Percentiles rank a stretch among this genome's conserved stretches.
Evolutionary conservation across 768 basidiomycete genomes (phyloP).

Genomic region (Boletales sp.): DNA sequence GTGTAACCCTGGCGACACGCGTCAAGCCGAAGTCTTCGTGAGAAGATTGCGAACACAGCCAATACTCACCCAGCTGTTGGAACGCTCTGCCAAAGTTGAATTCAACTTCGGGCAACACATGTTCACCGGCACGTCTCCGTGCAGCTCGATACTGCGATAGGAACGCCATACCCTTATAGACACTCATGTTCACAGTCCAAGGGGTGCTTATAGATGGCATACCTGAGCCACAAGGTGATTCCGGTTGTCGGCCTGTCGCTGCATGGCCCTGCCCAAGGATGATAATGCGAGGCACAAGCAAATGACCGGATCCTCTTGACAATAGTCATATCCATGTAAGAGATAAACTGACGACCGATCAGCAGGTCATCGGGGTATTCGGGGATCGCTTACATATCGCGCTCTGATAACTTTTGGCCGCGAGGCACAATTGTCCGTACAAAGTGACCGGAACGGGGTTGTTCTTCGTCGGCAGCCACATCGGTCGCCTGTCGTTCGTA

Average conservation of each 20-base stretch:
- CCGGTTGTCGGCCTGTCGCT: slow-evolving; percentile 90
- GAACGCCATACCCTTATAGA: slow-evolving; percentile 75
- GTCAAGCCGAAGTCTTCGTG: not conserved
- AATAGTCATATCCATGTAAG: slow-evolving; percentile 83
- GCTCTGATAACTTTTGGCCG: slow-evolving; percentile 84
- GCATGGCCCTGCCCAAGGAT: slow-evolving; percentile 87
- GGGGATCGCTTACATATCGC: slow-evolving; percentile 73
- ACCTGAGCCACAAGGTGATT: slow-evolving; percentile 85
- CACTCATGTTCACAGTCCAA: not conserved
- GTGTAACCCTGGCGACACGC: slow-evolving; percentile 55
- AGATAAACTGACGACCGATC: slow-evolving; percentile 63
- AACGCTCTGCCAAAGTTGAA: slow-evolving; percentile 51
- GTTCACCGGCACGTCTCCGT: slow-evolving; percentile 41
- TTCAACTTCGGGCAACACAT: slow-evolving; percentile 57
- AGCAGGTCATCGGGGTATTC: not conserved
- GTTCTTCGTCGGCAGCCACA: slow-evolving; percentile 59
- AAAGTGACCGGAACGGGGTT: slow-evolving; percentile 69
- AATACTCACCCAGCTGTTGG: slow-evolving; percentile 70
- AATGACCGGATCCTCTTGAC: slow-evolving; percentile 79
- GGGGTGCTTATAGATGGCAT: not conserved
- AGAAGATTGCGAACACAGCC: not conserved
- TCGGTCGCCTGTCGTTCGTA: slow-evolving; percentile 20
- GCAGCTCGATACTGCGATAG: slow-evolving; percentile 75
- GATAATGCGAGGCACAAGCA: slow-evolving; percentile 81
- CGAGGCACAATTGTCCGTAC: slow-evolving; percentile 83